These are phyloP conservation scores for Saccharomycopsis amapae DNA, from an alignment of 805 yeast species.

Conservation along the genomic window DNA sequence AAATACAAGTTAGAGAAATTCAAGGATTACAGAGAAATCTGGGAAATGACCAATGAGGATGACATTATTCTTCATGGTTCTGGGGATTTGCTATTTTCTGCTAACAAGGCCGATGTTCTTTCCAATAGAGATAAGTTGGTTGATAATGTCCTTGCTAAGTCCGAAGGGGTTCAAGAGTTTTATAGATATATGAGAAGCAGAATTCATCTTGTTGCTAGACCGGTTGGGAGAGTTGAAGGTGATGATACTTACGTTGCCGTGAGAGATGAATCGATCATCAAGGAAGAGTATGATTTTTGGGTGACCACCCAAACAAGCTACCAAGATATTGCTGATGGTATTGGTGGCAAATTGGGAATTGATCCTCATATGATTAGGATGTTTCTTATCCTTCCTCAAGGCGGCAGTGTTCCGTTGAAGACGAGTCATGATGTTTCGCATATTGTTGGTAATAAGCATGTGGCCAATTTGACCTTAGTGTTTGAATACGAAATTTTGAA, in stretches of 20 bases:
- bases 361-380: slow-evolving; percentile 60
- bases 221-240: slow-evolving; percentile 32
- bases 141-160: slow-evolving; percentile 11
- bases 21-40: neutral
- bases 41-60: neutral
- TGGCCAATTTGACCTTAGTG: slow-evolving; percentile 32
- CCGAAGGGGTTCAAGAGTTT: slow-evolving; percentile 29
- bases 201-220: slow-evolving; percentile 48
- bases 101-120: slow-evolving; percentile 5
- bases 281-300: slow-evolving; percentile 47
- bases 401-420: slow-evolving; percentile 47
- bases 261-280: slow-evolving; percentile 22
- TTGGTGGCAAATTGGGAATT: slow-evolving; percentile 47
- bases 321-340: slow-evolving; percentile 50
- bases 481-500: slow-evolving; percentile 74
- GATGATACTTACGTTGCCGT: slow-evolving; percentile 18
- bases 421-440: slow-evolving; percentile 29
- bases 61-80: neutral
- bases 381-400: slow-evolving; percentile 44
- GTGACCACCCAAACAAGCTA: slow-evolving; percentile 54
- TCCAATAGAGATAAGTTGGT: slow-evolving; percentile 17
- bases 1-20: slow-evolving; percentile 14
- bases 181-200: slow-evolving; percentile 53
- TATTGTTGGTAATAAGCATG: slow-evolving; percentile 30
- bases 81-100: too few relatives aligned